Conservation (phyloP, 257 asterid species). For the Rubia yunnanensis region DNA sequence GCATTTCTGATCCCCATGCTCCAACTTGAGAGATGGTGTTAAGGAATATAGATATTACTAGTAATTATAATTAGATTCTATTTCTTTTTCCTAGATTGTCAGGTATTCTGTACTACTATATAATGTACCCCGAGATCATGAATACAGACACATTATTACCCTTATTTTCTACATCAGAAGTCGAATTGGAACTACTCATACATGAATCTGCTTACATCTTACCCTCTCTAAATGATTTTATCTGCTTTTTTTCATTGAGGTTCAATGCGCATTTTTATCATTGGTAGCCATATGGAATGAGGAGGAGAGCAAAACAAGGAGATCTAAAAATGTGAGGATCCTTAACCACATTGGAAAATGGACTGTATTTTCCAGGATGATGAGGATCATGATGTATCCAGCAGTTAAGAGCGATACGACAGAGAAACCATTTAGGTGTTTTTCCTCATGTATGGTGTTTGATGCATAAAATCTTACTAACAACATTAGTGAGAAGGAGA, state of each 20-base stretch:
- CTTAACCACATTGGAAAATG: slow-evolving; percentile 38
- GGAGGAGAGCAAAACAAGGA: slow-evolving; percentile 48
- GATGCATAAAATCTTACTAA: slow-evolving; percentile 49
- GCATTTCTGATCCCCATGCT: no score
- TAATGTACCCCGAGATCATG: no score
- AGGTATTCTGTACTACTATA: no score
- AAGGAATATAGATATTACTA: no score
- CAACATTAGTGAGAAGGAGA: not conserved
- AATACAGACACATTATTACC: no score
- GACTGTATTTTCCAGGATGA: slow-evolving; percentile 40
- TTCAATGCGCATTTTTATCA: slow-evolving; percentile 24
- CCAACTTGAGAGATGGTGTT: no score
- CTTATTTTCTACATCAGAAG: no score
- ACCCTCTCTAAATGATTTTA: not conserved
- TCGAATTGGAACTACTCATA: not conserved
- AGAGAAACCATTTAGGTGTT: slow-evolving; percentile 52
- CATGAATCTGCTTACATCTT: no score
- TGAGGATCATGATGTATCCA: slow-evolving; percentile 53
- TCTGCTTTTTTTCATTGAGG: slow-evolving; percentile 19
- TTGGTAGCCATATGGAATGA: slow-evolving; percentile 38
- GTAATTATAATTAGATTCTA: no score
- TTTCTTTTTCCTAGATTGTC: no score
- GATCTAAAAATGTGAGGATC: slow-evolving; percentile 34
- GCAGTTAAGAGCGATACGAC: slow-evolving; percentile 52
- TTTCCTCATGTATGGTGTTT: slow-evolving; percentile 32